phyloP scores from a whole-genome alignment of 1,139 yeast genomes.

The Suzukiozyma palmioleophila region DNA sequence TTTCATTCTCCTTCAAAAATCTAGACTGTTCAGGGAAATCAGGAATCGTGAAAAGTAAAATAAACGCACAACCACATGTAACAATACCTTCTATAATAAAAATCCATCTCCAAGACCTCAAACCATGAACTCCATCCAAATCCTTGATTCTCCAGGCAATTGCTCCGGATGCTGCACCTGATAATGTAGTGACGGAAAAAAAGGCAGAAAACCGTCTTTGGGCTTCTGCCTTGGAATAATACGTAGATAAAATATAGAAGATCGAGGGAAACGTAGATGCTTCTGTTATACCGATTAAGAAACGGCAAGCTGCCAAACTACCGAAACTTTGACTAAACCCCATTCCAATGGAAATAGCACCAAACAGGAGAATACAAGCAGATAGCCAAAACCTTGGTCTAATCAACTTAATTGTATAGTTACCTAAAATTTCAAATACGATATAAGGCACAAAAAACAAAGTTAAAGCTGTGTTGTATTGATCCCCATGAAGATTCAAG shows the following conservation, averaged over 20 bases:
- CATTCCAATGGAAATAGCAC: slow-evolving; percentile 59
- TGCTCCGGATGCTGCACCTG: slow-evolving; percentile 42
- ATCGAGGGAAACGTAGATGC: slow-evolving; percentile 73
- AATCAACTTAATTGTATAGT: slow-evolving; percentile 54
- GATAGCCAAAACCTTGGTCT: slow-evolving; percentile 66
- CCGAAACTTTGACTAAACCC: slow-evolving; percentile 60
- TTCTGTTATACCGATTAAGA: slow-evolving; percentile 62
- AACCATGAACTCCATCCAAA: slow-evolving; percentile 33
- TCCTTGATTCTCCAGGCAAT: slow-evolving; percentile 40
- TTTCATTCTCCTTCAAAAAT: slow-evolving; percentile 47
- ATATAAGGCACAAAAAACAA: slow-evolving; percentile 72
- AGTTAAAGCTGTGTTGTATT: slow-evolving; percentile 60
- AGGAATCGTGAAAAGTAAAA: slow-evolving; percentile 56
- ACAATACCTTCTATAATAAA: slow-evolving; percentile 70
- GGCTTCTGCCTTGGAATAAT: slow-evolving; percentile 56
- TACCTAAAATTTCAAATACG: slow-evolving; percentile 63
- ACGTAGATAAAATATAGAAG: slow-evolving; percentile 59
- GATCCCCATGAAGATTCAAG: slow-evolving; percentile 49
- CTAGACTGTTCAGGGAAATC: slow-evolving; percentile 49
- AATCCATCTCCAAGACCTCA: slow-evolving; percentile 68
- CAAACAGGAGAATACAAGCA: slow-evolving; percentile 54
- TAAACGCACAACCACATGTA: slow-evolving; percentile 54
- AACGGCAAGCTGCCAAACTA: slow-evolving; percentile 56
- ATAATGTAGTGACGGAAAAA: slow-evolving; percentile 44
- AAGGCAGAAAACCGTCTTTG: slow-evolving; percentile 67